Evolutionary conservation across 208 protist species (phyloP).

Genomic region (Acanthamoeba lenticulata): DNA sequence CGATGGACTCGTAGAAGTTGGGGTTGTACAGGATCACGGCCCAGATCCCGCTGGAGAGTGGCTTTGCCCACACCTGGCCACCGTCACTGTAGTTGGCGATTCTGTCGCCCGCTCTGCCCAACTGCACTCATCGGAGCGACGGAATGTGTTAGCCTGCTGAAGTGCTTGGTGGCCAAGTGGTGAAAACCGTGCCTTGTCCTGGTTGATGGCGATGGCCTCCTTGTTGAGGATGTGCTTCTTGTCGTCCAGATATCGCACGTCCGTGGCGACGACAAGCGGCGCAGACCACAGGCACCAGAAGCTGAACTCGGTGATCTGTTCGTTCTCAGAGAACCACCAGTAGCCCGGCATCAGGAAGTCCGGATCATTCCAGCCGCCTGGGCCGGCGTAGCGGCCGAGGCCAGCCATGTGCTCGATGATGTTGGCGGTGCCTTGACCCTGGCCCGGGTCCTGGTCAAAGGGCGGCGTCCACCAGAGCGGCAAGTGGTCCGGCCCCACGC

Average conservation of each 20-base stretch:
- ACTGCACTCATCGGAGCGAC: too few species aligned
- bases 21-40: slow-evolving; percentile 65
- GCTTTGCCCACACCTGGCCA: slow-evolving; percentile 69
- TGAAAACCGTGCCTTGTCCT: neutral
- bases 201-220: slow-evolving; percentile 74
- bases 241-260: slow-evolving; percentile 26
- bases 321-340: neutral
- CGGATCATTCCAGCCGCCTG: slow-evolving; percentile 50
- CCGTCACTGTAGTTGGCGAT: slow-evolving; percentile 58
- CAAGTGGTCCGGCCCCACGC: slow-evolving; percentile 7
- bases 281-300: slow-evolving; percentile 66
- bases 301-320: slow-evolving; percentile 68
- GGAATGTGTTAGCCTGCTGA: too few species aligned
- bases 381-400: slow-evolving; percentile 24
- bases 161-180: neutral
- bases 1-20: neutral
- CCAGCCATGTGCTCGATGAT: slow-evolving; percentile 66
- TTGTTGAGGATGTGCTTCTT: slow-evolving; percentile 76
- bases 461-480: slow-evolving; percentile 42
- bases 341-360: slow-evolving; percentile 73
- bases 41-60: slow-evolving; percentile 50
- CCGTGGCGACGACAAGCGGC: slow-evolving; percentile 71
- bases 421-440: slow-evolving; percentile 55
- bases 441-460: neutral
- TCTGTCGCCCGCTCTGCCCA: slow-evolving; percentile 60